Conservation (phyloP, 2,329 filamentous ascomycete genomes). For the Xylariales sp. region DNA sequence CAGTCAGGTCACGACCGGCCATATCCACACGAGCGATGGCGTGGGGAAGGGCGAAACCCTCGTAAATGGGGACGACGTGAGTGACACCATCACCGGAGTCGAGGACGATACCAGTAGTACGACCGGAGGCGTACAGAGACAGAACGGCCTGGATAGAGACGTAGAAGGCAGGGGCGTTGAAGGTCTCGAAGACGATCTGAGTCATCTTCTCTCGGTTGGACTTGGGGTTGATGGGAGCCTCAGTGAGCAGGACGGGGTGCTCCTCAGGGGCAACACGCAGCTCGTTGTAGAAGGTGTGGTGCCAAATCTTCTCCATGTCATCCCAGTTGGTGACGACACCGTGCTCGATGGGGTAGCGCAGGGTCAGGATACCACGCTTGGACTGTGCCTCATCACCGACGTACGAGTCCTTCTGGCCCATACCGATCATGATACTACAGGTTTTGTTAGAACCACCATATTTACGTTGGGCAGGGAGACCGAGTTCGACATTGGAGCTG, state of each 20-base stretch:
- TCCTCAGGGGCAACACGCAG: constrained; percentile 99
- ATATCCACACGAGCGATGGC: constrained; percentile 99
- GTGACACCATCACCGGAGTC: constrained; percentile 99
- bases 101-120: constrained; percentile 99
- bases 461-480: constrained; percentile 9
- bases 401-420: constrained; percentile 99
- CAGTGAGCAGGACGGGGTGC: constrained; percentile 98
- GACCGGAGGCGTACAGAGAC: constrained; percentile 98
- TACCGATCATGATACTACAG: constrained; percentile 98
- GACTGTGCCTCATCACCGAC: constrained; percentile 99
- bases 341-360: constrained; percentile 99
- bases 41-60: constrained; percentile 99
- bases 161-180: constrained; percentile 99
- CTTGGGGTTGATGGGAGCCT: constrained; percentile 99
- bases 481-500: constrained; percentile 8
- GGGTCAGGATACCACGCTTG: constrained; percentile 99
- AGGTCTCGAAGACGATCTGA: constrained; percentile 99
- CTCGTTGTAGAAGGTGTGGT: constrained; percentile 99
- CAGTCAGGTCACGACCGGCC: constrained; percentile 99
- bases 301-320: constrained; percentile 99
- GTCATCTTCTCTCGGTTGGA: constrained; percentile 99
- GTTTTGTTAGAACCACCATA: constrained; percentile 25
- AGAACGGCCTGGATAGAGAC: constrained; percentile 99
- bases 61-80: constrained; percentile 99
- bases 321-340: constrained; percentile 99